Base-by-base conservation (phyloP, 176 grass and related monocot species). In the Musa beccarii region DNA sequence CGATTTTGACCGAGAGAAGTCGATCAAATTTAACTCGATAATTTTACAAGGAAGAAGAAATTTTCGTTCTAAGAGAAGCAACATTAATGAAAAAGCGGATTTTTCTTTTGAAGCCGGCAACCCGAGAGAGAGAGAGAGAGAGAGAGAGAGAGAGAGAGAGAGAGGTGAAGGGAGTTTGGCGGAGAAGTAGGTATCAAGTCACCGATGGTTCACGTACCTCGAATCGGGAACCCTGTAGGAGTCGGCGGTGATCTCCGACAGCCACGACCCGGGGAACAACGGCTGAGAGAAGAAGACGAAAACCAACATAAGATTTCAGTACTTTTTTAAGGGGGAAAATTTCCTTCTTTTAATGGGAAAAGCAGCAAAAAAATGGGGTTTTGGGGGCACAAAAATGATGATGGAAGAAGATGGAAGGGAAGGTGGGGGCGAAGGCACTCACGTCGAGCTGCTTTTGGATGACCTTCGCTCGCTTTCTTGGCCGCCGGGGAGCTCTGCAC, bases 401-500 rank as follows among this genome's bases (percentile, higher is more conserved):
- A 68, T 61, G 51, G 53, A 76, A 10, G 53, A 68, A 12, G 23
- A n/a, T 0, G 66, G 20, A 51, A 16, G 72, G 12, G 70, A 49
- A 5, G 62, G 10, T 14, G 10, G 57, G 19, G 17, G 0, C 1
- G 26, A 64, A 5, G 49, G 52, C 19, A 85, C 89, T 88, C 80
- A 92, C 93, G 83, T 98, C 90, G 75, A 98, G 76, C 82, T 97
- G 83, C 78, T 89, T 87, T 84, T 98, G 90, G 51, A 93, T 78
- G 76, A 77, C 4, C 56, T 84, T 83, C 54, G 90, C 82, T 6
- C 86, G 82, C 64, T 87, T 85, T n/a, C 59, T 57, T 11, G 90
- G 90, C 11, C 90, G 94, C 74, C 88, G 94, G 73, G 86, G 90
- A 26, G 90, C 81, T 23, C 94, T 81, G 0, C 79, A 78, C 51